These are phyloP conservation scores for Canavalia ensiformis DNA, from an alignment of 306 rosid genomes.

Conservation along the genomic window DNA sequence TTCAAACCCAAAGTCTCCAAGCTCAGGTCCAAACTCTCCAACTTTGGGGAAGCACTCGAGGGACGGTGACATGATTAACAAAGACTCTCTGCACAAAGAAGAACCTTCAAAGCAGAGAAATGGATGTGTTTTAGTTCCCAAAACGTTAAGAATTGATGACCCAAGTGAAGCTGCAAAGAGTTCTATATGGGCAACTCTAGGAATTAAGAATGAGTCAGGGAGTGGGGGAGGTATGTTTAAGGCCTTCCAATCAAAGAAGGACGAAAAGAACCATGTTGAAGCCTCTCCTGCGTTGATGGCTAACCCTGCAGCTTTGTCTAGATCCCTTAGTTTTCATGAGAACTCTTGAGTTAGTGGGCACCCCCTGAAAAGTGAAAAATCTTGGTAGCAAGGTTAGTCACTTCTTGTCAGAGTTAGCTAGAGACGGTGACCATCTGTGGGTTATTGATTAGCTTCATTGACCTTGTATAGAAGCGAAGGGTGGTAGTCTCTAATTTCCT, in stretches of 20 bases:
- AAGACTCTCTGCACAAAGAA: conserved; percentile 53
- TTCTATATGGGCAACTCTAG: conserved; percentile 93
- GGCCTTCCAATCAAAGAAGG: conserved; percentile 70
- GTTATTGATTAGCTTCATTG: conserved; percentile 44
- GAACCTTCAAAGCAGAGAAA: conserved; percentile 62
- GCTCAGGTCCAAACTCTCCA: conserved; percentile 61
- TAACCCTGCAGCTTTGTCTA: conserved; percentile 93
- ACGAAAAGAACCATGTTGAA: conserved; percentile 60
- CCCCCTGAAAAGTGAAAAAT: background rate
- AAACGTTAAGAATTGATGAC: conserved; percentile 87
- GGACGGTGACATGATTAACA: conserved; percentile 58
- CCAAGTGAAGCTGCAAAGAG: conserved; percentile 95
- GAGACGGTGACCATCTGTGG: conserved; percentile 45
- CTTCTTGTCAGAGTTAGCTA: conserved; percentile 41
- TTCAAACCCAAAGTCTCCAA: conserved; percentile 52
- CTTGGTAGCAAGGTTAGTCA: conserved; percentile 33
- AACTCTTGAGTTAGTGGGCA: conserved; percentile 53
- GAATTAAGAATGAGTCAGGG: conserved; percentile 80
- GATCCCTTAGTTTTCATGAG: conserved; percentile 84
- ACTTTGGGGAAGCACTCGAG: conserved; percentile 78
- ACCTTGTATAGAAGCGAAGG: conserved; percentile 32
- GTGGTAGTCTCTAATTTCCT: conserved; percentile 49
- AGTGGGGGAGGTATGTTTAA: conserved; percentile 70
- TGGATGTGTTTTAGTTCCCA: conserved; percentile 81
- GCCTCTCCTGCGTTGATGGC: conserved; percentile 69